A percentile compares a stretch with the other conserved stretches of the same genome.
Conservation (phyloP, 495 filamentous ascomycete species). For the Daldinia decipiens region DNA sequence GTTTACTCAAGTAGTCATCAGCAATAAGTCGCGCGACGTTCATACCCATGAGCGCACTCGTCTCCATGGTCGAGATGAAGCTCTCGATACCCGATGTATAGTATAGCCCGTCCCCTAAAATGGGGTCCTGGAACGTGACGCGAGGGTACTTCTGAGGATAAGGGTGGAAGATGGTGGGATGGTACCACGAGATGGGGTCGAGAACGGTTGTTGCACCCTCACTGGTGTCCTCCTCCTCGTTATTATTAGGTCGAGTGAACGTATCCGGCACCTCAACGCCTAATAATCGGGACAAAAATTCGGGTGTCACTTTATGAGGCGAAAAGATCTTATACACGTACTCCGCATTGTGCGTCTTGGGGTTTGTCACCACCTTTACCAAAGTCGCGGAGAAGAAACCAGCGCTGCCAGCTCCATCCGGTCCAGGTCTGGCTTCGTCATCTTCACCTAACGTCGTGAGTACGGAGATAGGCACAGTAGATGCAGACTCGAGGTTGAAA, state of each 20-base stretch:
- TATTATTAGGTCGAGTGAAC: constrained; percentile 35
- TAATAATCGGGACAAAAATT: constrained; percentile 68
- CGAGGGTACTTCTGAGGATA: constrained; percentile 88
- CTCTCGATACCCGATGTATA: constrained; percentile 95
- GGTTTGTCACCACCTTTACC: constrained; percentile 70
- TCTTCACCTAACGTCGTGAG: constrained; percentile 81
- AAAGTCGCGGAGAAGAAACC: constrained; percentile 91
- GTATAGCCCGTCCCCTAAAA: constrained; percentile 75
- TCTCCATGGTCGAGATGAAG: constrained; percentile 99
- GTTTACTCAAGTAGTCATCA: constrained; percentile 58
- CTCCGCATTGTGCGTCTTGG: constrained; percentile 65
- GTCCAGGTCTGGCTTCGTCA: constrained; percentile 58
- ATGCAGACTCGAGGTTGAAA: constrained; percentile 69
- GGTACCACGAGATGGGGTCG: constrained; percentile 78
- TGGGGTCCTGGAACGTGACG: constrained; percentile 85
- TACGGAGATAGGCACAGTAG: constrained; percentile 72
- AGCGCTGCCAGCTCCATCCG: constrained; percentile 69
- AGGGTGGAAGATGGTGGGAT: constrained; percentile 75
- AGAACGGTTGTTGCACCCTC: constrained; percentile 21
- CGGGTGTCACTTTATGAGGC: constrained; percentile 68
- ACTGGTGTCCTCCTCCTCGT: constrained; percentile 3
- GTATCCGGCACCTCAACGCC: constrained; percentile 56
- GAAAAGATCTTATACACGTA: constrained; percentile 98
- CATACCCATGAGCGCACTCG: constrained; percentile 92
- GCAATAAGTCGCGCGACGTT: constrained; percentile 87